Percentiles rank a stretch among this genome's conserved stretches.
Conservation (phyloP, 805 yeast genomes). For the Vanderwaltozyma yarrowii region DNA sequence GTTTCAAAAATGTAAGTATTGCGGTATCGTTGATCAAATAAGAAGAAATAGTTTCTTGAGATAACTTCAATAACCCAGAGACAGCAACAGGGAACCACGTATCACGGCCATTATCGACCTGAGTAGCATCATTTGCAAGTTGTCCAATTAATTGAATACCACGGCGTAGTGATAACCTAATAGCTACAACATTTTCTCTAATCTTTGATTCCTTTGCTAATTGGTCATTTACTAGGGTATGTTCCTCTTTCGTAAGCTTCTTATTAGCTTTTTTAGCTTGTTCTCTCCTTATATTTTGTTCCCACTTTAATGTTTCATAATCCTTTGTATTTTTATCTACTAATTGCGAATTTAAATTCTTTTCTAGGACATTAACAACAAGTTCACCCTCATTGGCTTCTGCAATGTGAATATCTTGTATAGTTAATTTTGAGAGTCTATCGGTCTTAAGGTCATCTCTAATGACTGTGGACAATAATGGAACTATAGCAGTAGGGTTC, state of each 20-base stretch:
- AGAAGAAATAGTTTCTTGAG: slow-evolving; percentile 28
- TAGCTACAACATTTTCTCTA: slow-evolving; percentile 36
- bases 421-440: slow-evolving; percentile 33
- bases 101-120: slow-evolving; percentile 53
- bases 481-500: slow-evolving; percentile 46
- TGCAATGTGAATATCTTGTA: slow-evolving; percentile 52
- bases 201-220: slow-evolving; percentile 49
- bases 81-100: slow-evolving; percentile 69
- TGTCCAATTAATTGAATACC: slow-evolving; percentile 44
- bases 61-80: slow-evolving; percentile 35
- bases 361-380: slow-evolving; percentile 52
- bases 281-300: slow-evolving; percentile 68
- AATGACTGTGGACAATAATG: slow-evolving; percentile 38
- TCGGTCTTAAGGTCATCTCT: slow-evolving; percentile 32
- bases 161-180: slow-evolving; percentile 34
- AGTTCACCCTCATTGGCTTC: slow-evolving; percentile 56
- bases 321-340: slow-evolving; percentile 71
- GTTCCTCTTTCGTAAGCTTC: slow-evolving; percentile 73
- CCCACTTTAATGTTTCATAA: slow-evolving; percentile 84
- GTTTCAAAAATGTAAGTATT: slow-evolving; percentile 39
- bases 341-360: slow-evolving; percentile 32
- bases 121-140: slow-evolving; percentile 39
- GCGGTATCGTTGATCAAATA: slow-evolving; percentile 37
- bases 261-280: slow-evolving; percentile 42
- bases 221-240: slow-evolving; percentile 49